Evolutionary conservation across 2,329 filamentous ascomycete species (phyloP), one percentile per base, ranked within the genome.

Genomic region (Massarina eburnea): DNA sequence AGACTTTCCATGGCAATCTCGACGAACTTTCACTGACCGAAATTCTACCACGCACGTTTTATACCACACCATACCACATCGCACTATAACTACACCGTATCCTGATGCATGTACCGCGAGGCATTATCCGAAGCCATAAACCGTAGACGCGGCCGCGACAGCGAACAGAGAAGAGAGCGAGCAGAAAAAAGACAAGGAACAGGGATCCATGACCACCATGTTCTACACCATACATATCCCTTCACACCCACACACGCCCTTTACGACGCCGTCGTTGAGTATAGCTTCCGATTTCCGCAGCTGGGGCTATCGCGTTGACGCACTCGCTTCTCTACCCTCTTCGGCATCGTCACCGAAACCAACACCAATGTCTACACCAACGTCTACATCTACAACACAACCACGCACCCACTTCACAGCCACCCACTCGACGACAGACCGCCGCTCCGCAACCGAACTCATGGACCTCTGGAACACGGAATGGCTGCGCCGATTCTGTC

Each of bases 271-370:
- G n/a, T 39, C 36, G 7, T 8, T n/a, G 18, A 18, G 26, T 10
- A 21, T 39, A 7, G 36, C 36, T 19, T 27, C 22, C 5, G 42
- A 45, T 29, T 45, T 45, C 35, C 18, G 20, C 24, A 9, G 10
- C 26, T 45, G 35, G 42, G 35, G 35, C 26, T 34, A 45, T 21
- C 18, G 27, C 18, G 42, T 45, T 6, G 27, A 39, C n/a, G 27
- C 6, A 14, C 7, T 30, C 6, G 6, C 27, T 14, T 30, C 12
- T 30, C 24, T 26, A 7, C 24, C 7, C 17, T 33, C 14, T n/a
- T 7, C 30, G 6, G 7, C 6, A 14, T 6, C 30, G 30, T 7
- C 30, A 14, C 41, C 30, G 4, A 26, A 33, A 9, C 26, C 36
- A 14, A 14, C 24, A 18, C n/a, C 41, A 10, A 20, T n/a, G n/a